Percentiles rank a stretch among this genome's conserved stretches.
Evolutionary conservation across 2,329 filamentous ascomycete genomes (phyloP).

Genomic region (Teratosphaeria zuluensis): DNA sequence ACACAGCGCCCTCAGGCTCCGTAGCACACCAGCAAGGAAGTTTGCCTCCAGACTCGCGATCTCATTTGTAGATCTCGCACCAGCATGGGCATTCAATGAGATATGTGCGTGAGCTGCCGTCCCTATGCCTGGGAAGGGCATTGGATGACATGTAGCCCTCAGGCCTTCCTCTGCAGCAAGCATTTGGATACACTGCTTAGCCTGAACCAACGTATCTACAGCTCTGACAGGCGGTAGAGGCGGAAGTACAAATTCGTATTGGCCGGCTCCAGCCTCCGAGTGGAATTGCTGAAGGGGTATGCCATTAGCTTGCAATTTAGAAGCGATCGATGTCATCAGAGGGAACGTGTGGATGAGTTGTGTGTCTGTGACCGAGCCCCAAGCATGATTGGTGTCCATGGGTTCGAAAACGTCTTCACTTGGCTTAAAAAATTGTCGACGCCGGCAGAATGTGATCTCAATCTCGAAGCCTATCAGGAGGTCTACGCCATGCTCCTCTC

Average conservation of each 20-base stretch:
- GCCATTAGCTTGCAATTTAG: constrained; percentile 48
- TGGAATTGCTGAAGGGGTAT: constrained; percentile 66
- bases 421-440: constrained; percentile 15
- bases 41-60: constrained; percentile 42
- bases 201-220: constrained; percentile 61
- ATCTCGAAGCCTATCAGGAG: constrained; percentile 72
- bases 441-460: constrained; percentile 62
- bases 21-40: constrained; percentile 62
- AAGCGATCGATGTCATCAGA: constrained; percentile 57
- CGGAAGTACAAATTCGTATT: constrained; percentile 68
- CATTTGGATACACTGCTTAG: constrained; percentile 58
- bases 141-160: constrained; percentile 64
- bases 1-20: constrained; percentile 54
- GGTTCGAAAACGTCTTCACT: constrained; percentile 28
- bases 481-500: constrained; percentile 41
- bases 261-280: constrained; percentile 60
- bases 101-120: constrained; percentile 63
- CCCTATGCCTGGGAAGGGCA: constrained; percentile 52
- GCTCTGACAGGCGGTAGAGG: constrained; percentile 54
- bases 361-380: constrained; percentile 57
- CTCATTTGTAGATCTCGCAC: background rate
- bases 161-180: constrained; percentile 54
- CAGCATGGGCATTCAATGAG: constrained; percentile 44
- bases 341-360: constrained; percentile 47
- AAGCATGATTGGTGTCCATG: constrained; percentile 56